Base-by-base conservation (phyloP, 805 yeast species). In the Grigorovia yakushimaensis region DNA sequence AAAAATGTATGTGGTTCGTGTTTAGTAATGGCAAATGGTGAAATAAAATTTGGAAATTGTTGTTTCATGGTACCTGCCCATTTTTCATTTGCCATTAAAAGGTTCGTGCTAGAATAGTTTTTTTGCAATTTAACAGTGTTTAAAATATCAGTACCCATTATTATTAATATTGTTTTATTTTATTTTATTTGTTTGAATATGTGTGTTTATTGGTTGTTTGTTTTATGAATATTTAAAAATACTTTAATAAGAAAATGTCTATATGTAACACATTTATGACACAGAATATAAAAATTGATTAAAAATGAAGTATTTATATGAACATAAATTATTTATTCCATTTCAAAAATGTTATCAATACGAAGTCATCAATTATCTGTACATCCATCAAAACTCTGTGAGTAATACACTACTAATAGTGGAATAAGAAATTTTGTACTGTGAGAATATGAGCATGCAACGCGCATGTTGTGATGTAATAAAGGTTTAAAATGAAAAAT, bases 1-100 rank as follows among this genome's bases (percentile, higher is more conserved):
- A 96, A 88, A 43, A 91, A 68, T 4, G 96, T 87, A 66, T 87
- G 93, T 18, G 98, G 98, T n/a, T 78, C 39, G 30, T 50, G 53
- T 45, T 39, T 47, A 2, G 47, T 21, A 4, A 22, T 39, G 9
- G 49, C 46, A 19, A 47, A 43, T 30, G 49, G 49, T 15, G 49
- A 39, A 59, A 84, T 73, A 8, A 84, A 65, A 42, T 74, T 72
- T 0, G 88, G 82, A 58, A 79, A 75, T 46, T 72, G 66, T 27
- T 67, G 64, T 47, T 71, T 71, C 49, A 78, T 68, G 20, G 65
- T 47, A 39, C 53, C 51, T 17, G 74, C 72, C 79, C 79, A 74
- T 37, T 62, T 60, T 41, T 56, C 57, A 62, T 74, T 75, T 42
- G 69, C 67, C 43, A 57, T 56, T 30, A 74, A 62, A 44, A 74